Percentiles rank a stretch among this genome's conserved stretches.
These are phyloP conservation scores for Bruguiera parviflora DNA, from an alignment of 345 rosid genomes.

Conservation along the genomic window DNA sequence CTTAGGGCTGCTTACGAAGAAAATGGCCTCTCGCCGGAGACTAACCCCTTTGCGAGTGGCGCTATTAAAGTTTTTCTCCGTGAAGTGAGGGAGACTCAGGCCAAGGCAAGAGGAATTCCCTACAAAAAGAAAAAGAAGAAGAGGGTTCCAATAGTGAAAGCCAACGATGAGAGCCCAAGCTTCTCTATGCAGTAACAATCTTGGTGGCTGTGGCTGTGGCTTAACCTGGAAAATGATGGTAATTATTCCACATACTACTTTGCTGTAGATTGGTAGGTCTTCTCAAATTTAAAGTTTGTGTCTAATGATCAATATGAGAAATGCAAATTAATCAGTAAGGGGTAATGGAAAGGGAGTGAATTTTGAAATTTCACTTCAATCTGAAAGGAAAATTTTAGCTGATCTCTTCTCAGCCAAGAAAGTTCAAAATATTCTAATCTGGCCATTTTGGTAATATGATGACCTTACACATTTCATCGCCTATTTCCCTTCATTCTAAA, in stretches of 20 bases:
- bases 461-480: not conserved
- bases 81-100: slow-evolving; percentile 82
- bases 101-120: slow-evolving; percentile 82
- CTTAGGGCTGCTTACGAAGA: slow-evolving; percentile 84
- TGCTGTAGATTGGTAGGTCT: too few species aligned
- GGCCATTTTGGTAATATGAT: too few species aligned
- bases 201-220: slow-evolving; percentile 6
- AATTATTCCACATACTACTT: not conserved
- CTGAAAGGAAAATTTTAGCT: too few species aligned
- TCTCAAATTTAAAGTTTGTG: too few species aligned
- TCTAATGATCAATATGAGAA: too few species aligned
- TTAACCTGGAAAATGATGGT: slow-evolving; percentile 19
- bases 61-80: slow-evolving; percentile 64
- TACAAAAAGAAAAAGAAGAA: slow-evolving; percentile 90
- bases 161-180: slow-evolving; percentile 32
- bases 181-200: slow-evolving; percentile 39
- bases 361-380: too few species aligned
- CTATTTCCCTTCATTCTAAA: slow-evolving; percentile 17
- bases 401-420: too few species aligned
- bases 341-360: too few species aligned
- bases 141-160: slow-evolving; percentile 34
- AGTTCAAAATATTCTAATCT: too few species aligned
- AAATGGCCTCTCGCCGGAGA: slow-evolving; percentile 75
- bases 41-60: slow-evolving; percentile 77
- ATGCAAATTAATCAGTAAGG: too few species aligned